Evolutionary conservation across 2,329 filamentous ascomycete genomes (phyloP).

Genomic region (Canariomyces notabilis): DNA sequence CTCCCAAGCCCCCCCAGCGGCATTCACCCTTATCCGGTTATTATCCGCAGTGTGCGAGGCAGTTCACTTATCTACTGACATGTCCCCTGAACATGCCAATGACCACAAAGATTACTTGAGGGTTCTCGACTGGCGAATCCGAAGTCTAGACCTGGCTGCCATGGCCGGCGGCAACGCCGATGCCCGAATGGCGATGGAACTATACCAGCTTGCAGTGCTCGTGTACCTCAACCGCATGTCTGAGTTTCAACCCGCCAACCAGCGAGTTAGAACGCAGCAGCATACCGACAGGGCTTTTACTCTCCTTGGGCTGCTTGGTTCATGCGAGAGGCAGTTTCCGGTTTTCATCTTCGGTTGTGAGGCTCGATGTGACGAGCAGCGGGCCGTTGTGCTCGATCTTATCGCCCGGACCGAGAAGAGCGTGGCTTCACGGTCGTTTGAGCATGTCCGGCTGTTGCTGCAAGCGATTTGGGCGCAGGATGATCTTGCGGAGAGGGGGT

Average conservation of each 20-base stretch:
- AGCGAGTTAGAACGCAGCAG: slow-evolving; percentile 8
- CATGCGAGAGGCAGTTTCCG: slow-evolving; percentile 26
- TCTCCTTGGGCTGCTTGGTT: slow-evolving; percentile 19
- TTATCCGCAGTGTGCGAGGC: slow-evolving; percentile 23
- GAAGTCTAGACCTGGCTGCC: slow-evolving; percentile 11
- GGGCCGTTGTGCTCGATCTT: slow-evolving; percentile 25
- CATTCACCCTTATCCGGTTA: slow-evolving; percentile 17
- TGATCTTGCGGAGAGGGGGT: slow-evolving; percentile 26
- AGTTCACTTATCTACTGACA: slow-evolving; percentile 9
- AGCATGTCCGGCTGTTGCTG: slow-evolving; percentile 23
- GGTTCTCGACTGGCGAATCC: slow-evolving; percentile 28
- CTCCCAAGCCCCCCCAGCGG: slow-evolving; percentile 5
- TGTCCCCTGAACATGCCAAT: background rate
- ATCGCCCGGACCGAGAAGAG: slow-evolving; percentile 25
- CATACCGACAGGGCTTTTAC: slow-evolving; percentile 26
- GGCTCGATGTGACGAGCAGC: slow-evolving; percentile 25
- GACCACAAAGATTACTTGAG: slow-evolving; percentile 23
- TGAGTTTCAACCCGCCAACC: slow-evolving; percentile 8
- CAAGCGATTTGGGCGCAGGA: slow-evolving; percentile 33
- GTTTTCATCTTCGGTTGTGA: slow-evolving; percentile 28
- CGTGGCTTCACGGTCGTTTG: slow-evolving; percentile 20
- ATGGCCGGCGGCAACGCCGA: slow-evolving; percentile 6
- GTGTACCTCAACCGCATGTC: slow-evolving; percentile 30
- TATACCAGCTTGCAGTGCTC: slow-evolving; percentile 28
- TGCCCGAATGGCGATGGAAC: slow-evolving; percentile 15